phyloP scores from a whole-genome alignment of 768 basidiomycete genomes.

The Pleurotus ostreatus region DNA sequence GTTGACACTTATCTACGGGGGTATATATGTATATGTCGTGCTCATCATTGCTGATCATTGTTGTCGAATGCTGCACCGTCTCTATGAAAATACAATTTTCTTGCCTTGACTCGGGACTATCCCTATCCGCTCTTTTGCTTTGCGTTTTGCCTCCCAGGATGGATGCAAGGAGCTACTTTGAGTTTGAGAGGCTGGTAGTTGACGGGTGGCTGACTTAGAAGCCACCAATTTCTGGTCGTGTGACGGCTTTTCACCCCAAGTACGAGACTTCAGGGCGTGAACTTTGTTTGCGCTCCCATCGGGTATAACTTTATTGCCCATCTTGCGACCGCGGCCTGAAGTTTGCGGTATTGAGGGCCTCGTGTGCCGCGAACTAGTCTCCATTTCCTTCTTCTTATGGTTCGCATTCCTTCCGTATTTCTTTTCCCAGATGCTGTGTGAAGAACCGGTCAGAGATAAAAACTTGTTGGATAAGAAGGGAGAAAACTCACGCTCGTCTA shows the following conservation, averaged over 20 bases:
- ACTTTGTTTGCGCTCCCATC: neutral
- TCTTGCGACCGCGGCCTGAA: neutral
- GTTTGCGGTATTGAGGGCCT: constrained; percentile 1
- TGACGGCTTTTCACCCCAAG: neutral
- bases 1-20: too few species aligned
- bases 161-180: constrained; percentile 68
- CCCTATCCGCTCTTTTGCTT: constrained; percentile 54
- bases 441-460: neutral
- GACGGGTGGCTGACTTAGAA: neutral
- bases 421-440: constrained; percentile 91
- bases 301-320: neutral
- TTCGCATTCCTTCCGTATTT: constrained; percentile 91
- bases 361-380: constrained; percentile 7
- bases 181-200: constrained; percentile 16
- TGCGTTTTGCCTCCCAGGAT: constrained; percentile 94
- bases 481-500: constrained; percentile 76
- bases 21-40: too few species aligned
- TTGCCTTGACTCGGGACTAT: constrained; percentile 73
- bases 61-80: too few species aligned
- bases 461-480: neutral
- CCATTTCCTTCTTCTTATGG: constrained; percentile 71
- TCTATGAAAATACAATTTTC: constrained; percentile 68
- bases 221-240: neutral
- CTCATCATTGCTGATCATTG: too few species aligned
- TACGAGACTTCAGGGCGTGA: neutral